phyloP scores from a whole-genome alignment of 2,329 filamentous ascomycete genomes.

The Xylaria sp. region DNA sequence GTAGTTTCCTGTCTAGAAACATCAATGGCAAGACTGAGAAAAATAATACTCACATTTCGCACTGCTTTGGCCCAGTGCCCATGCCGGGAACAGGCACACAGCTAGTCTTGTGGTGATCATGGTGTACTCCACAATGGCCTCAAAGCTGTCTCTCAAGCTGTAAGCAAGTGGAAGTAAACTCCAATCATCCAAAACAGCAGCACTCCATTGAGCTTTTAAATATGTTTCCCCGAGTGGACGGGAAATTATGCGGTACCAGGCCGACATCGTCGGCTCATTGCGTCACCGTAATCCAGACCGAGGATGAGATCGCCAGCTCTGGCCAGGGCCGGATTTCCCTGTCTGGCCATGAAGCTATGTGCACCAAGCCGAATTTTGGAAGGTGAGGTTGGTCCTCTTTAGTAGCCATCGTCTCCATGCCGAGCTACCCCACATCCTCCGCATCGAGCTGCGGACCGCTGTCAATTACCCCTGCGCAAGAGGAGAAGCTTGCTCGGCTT shows the following conservation, averaged over 20 bases:
- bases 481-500: conserved; percentile 25
- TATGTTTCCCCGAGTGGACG: conserved; percentile 16
- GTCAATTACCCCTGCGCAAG: conserved; percentile 20
- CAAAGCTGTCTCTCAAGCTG: conserved; percentile 10
- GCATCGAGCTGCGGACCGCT: conserved; percentile 22
- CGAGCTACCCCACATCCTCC: conserved; percentile 36
- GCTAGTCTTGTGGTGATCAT: conserved; percentile 33
- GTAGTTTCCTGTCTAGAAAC: neutral
- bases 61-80: conserved; percentile 30
- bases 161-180: neutral
- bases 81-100: conserved; percentile 31
- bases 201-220: conserved; percentile 20
- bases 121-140: conserved; percentile 19
- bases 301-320: conserved; percentile 7
- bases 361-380: conserved; percentile 10
- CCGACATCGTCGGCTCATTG: conserved; percentile 32
- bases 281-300: conserved; percentile 22
- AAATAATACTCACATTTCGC: conserved; percentile 33
- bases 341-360: conserved; percentile 7
- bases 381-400: conserved; percentile 18
- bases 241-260: conserved; percentile 19
- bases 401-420: conserved; percentile 13
- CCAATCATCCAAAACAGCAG: conserved; percentile 8
- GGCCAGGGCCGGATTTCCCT: conserved; percentile 25
- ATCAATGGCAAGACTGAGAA: neutral